Base-by-base conservation (phyloP, 768 basidiomycete species). In the Lactifluus piperatus region DNA sequence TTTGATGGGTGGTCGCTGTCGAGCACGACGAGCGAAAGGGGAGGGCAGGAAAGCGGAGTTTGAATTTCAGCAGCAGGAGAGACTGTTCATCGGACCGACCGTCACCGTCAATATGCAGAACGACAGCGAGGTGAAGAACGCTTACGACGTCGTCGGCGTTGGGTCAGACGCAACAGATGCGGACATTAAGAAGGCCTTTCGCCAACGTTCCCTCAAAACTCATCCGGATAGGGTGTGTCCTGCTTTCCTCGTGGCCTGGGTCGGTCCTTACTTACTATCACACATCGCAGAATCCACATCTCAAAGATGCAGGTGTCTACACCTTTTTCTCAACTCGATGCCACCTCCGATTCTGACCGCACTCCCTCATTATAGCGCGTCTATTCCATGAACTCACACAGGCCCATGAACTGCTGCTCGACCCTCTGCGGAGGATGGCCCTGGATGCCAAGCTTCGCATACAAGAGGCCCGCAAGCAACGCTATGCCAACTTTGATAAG, bases 351-450 rank as follows among this genome's bases (percentile, higher is more conserved):
- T 57, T 22, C 46, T n/a, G 41, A 82, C 86, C 86, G 2, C 4
- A 14, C 18, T 24, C 53, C 44, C 22, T 37, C 26, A 26, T 52
- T 27, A 24, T 20, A 64, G 64, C 56, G 14, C 79, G 83, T 56
- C 87, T 89, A 68, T 92, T 93, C 67, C 90, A 93, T 68, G 88
- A 88, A 56, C 80, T 93, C 50, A 91, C 86, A 56, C 82, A 83
- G 60, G 88, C 90, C 0, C 87, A 89, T 65, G 85, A 91, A 68
- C 76, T 91, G 2, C 75, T 93, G 6, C 84, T 91, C 57, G 91
- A 92, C 65, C 90, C 90, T 4, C 71, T 88, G 32, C 82, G 86
- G 37, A 82, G 88, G 20, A 76, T 91, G 43, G 89, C 87, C 0
- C 75, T 93, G 54, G 88, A 93, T 67, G 87, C 88, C 2, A 88